Conservation (phyloP, 2,329 filamentous ascomycete genomes). For the Colletotrichum theobromicola region DNA sequence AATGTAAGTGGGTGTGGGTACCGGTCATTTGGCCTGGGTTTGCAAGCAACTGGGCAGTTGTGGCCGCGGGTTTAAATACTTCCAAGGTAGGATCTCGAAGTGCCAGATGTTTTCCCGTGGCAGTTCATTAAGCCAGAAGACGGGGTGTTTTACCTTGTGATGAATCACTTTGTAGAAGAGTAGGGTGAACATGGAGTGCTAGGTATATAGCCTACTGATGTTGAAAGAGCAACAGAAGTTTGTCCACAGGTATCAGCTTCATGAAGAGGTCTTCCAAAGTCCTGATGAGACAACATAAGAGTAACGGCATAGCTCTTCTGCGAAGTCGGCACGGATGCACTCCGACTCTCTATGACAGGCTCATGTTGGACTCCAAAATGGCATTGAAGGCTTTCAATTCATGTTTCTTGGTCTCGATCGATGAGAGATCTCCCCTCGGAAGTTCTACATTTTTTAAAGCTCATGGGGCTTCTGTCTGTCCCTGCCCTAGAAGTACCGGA, state of each 20-base stretch:
- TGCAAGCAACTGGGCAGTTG: accelerated
- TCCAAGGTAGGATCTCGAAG: not conserved
- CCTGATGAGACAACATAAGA: not conserved
- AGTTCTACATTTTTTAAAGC: not conserved
- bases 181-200: accelerated
- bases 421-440: not conserved
- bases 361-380: accelerated
- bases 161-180: not conserved
- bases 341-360: no score
- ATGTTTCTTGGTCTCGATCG: accelerated
- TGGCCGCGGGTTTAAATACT: not conserved
- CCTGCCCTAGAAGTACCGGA: not conserved
- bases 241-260: not conserved
- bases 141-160: not conserved
- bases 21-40: no score
- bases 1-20: no score
- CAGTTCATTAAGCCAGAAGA: not conserved
- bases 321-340: no score
- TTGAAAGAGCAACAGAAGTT: not conserved
- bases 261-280: not conserved
- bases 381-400: not conserved
- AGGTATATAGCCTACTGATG: not conserved
- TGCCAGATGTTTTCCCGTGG: not conserved
- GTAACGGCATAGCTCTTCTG: not conserved
- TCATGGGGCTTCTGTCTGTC: not conserved